Evolutionary conservation across 208 protist species (phyloP), one percentile per base, ranked within the genome.

Genomic region (Acanthamoeba rhysodes): DNA sequence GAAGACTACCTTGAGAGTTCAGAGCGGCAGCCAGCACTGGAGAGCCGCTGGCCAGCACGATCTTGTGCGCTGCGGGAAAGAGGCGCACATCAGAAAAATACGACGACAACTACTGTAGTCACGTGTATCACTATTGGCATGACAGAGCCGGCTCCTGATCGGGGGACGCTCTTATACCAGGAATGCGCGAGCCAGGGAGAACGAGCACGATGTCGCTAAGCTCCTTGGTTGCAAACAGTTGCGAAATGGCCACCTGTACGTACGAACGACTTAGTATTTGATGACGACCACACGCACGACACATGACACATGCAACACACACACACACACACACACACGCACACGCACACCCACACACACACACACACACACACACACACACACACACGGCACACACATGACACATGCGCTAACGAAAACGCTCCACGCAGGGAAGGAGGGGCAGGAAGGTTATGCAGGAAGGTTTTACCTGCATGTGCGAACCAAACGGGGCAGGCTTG

Each of bases 171-270:
- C 2, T 18, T 20, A 0, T 87, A 90, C 80, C 80, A 66, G 53
- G 80, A 66, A 90, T 90, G 53, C 80, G 80, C 7, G 34, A 10
- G 45, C 27, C 12, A 20, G 50, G 68, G 29, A 74, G 34, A 9
- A 90, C 80, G 53, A 90, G 45, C 27, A 66, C 53, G n/a, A 90
- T 32, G 32, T 90, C 80, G 32, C 80, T 90, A n/a, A 90, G 80
- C 80, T n/a, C 50, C 34, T 90, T 64, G 80, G 50, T 66, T 0
- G 45, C 27, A 20, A 66, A 64, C 34, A 90, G 80, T n/a, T 66
- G 45, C 53, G 80, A 48, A 27, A 87, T 57, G 37, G 78, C 78
- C 27, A 57, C 78, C 78, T 87, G 29, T 1, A 7, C n/a, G 27
- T 6, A 84, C 20, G 6, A 41, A 1, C 16, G 22, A 20, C 32